phyloP scores from a whole-genome alignment of 108 stramenopile species.

The Nitzschia inconspicua region DNA sequence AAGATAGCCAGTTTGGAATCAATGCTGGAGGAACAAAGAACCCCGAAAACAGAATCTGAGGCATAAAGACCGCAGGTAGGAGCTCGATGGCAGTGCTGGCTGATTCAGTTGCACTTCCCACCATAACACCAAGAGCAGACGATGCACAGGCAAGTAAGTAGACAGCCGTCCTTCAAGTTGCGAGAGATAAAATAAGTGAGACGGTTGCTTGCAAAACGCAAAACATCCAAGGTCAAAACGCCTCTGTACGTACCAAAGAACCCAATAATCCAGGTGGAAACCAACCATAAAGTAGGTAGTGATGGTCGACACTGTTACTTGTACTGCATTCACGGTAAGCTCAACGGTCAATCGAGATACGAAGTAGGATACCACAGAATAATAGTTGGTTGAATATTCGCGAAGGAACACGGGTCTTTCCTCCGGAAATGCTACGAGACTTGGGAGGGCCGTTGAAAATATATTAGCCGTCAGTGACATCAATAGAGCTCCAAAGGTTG shows the following conservation, averaged over 20 bases:
- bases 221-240: no score
- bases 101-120: conserved; percentile 52
- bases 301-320: conserved; percentile 18
- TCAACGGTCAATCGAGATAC: conserved; percentile 39
- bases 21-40: not conserved
- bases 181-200: no score
- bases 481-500: conserved; percentile 54
- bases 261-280: conserved; percentile 30
- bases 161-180: no score
- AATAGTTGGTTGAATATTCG: conserved; percentile 81
- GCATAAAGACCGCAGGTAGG: conserved; percentile 63
- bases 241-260: no score
- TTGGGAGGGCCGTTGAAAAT: conserved; percentile 56
- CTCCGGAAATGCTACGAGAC: conserved; percentile 40
- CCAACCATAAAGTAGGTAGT: conserved; percentile 48
- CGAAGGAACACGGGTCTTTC: conserved; percentile 65
- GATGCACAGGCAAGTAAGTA: conserved; percentile 43
- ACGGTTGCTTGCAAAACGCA: no score
- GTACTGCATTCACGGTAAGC: conserved; percentile 30
- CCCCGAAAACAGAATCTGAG: conserved; percentile 70
- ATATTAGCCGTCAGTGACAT: conserved; percentile 36
- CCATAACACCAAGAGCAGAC: conserved; percentile 46
- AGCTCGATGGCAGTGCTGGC: conserved; percentile 57
- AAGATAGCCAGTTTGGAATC: conserved; percentile 42
- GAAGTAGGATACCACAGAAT: conserved; percentile 63